Conservation (phyloP, 805 yeast species). For the Groenewaldozyma tartarivorans region DNA sequence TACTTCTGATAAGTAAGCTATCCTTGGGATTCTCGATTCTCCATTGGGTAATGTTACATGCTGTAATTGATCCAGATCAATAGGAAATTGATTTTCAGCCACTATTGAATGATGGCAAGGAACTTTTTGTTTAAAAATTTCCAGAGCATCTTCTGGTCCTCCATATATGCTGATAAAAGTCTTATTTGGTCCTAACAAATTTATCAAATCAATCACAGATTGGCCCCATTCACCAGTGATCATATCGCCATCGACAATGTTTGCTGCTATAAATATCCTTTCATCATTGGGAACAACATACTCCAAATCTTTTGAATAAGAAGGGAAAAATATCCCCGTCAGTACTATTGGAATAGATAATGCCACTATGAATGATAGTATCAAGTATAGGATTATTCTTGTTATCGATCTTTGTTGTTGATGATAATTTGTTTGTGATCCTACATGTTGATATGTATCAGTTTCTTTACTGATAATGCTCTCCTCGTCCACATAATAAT, state of each 20-base stretch:
- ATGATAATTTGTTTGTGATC: too few relatives aligned
- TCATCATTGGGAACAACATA: conserved; percentile 2
- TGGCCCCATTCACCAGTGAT: conserved; percentile 10
- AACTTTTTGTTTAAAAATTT: conserved; percentile 1
- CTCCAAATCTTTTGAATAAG: conserved; percentile 2
- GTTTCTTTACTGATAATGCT: too few relatives aligned
- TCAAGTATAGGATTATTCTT: too few relatives aligned
- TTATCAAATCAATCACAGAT: conserved; percentile 7
- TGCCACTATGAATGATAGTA: too few relatives aligned
- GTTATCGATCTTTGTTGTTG: too few relatives aligned
- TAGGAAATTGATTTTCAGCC: conserved; percentile 4
- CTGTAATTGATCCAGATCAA: conserved; percentile 1
- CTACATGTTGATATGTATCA: too few relatives aligned
- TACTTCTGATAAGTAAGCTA: conserved; percentile 10
- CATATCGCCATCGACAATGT: conserved; percentile 8
- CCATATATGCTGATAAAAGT: conserved; percentile 11
- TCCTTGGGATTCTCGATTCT: conserved; percentile 3
- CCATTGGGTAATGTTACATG: conserved; percentile 3
- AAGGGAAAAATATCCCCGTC: neutral
- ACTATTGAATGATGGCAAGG: conserved; percentile 8
- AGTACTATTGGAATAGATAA: too few relatives aligned
- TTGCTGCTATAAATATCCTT: conserved; percentile 11
- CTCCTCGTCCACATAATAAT: too few relatives aligned
- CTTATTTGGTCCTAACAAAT: conserved; percentile 10
- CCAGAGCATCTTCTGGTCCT: conserved; percentile 6